Percentiles rank a stretch among this genome's conserved stretches.
phyloP scores from a whole-genome alignment of 192 early-diverging fungal species.

The Coemansia sp. region DNA sequence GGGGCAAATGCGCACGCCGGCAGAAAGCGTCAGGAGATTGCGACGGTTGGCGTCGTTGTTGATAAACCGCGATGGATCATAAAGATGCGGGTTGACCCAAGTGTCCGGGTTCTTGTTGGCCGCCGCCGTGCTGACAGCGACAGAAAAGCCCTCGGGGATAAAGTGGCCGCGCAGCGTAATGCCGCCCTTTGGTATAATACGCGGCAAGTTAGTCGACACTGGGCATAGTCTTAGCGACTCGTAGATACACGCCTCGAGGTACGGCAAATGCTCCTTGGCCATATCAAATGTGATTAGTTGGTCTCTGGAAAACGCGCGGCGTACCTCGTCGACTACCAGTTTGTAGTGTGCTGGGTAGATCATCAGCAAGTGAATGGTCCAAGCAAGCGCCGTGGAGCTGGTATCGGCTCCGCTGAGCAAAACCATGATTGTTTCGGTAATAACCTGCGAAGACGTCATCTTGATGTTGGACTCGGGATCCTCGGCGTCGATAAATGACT shows the following conservation, averaged over 20 bases:
- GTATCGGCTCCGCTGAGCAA: conserved; percentile 47
- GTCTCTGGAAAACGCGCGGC: conserved; percentile 14
- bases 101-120: conserved; percentile 27
- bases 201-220: conserved; percentile 38
- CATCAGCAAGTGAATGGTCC: conserved; percentile 45
- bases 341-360: conserved; percentile 33
- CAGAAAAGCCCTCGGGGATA: conserved; percentile 32
- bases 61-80: conserved; percentile 33
- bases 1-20: conserved; percentile 46
- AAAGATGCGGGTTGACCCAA: conserved; percentile 37
- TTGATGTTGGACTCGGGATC: conserved; percentile 31
- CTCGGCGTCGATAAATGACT: conserved; percentile 43
- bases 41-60: conserved; percentile 23
- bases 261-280: conserved; percentile 30
- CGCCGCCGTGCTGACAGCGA: conserved; percentile 30
- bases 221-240: conserved; percentile 49
- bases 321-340: conserved; percentile 19
- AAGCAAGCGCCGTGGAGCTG: conserved; percentile 29
- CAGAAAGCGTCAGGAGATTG: conserved; percentile 38
- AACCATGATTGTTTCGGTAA: conserved; percentile 41
- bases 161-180: conserved; percentile 27
- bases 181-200: conserved; percentile 41
- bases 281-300: conserved; percentile 30
- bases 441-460: conserved; percentile 38
- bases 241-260: conserved; percentile 43